A percentile compares a stretch with the other conserved stretches of the same genome.
These are phyloP conservation scores for Solanum rostratum DNA, from an alignment of 257 asterid species.

Conservation along the genomic window DNA sequence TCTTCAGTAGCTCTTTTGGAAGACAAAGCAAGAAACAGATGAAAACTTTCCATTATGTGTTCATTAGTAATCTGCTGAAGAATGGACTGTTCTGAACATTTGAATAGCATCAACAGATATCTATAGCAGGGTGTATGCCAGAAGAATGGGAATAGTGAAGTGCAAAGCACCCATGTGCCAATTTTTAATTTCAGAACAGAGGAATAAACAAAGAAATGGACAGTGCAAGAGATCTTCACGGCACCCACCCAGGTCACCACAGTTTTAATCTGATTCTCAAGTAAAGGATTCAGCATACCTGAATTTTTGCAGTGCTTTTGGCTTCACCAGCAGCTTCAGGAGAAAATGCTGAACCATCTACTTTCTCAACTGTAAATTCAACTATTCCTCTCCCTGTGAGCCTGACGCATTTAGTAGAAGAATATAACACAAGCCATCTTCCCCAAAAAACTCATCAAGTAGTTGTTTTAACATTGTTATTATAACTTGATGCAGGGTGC, in stretches of 20 bases:
- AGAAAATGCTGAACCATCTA: slow-evolving; percentile 78
- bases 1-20: neutral
- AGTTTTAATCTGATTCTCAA: neutral
- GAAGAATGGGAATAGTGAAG: neutral
- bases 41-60: too few relatives aligned
- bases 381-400: slow-evolving; percentile 91
- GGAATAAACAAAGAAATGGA: neutral
- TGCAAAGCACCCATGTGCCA: neutral
- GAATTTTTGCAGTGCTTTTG: slow-evolving; percentile 50
- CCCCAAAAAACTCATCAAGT: neutral
- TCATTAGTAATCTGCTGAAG: neutral
- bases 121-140: neutral
- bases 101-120: neutral
- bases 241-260: neutral
- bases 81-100: neutral
- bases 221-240: neutral
- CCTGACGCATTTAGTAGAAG: slow-evolving; percentile 34
- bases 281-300: slow-evolving; percentile 21
- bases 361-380: slow-evolving; percentile 80
- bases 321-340: slow-evolving; percentile 79
- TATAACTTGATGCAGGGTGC: neutral
- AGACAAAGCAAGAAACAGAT: neutral
- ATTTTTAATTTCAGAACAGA: neutral
- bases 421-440: neutral
- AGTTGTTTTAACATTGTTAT: neutral